Conservation (phyloP, 805 yeast genomes). For the Kazachstania psychrophila region DNA sequence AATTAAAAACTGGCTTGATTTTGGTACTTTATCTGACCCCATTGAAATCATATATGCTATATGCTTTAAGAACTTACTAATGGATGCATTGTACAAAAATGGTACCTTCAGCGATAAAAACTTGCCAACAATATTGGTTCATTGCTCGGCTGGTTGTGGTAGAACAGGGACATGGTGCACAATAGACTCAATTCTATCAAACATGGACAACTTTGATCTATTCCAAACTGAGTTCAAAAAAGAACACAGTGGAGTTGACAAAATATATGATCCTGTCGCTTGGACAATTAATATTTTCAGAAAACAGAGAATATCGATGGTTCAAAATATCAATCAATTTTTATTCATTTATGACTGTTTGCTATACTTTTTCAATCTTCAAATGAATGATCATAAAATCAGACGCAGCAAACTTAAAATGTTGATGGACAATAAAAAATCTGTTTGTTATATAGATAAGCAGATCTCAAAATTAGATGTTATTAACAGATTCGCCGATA, state of each 20-base stretch:
- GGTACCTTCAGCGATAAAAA: conserved; percentile 16
- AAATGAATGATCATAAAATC: conserved; percentile 10
- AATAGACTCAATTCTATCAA: conserved; percentile 49
- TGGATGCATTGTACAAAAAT: conserved; percentile 18
- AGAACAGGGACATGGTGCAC: conserved; percentile 86
- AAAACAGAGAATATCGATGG: conserved; percentile 74
- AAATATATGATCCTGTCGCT: conserved; percentile 44
- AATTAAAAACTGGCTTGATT: conserved; percentile 75
- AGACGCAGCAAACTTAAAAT: conserved; percentile 6
- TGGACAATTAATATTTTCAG: conserved; percentile 58
- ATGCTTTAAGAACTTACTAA: conserved; percentile 37
- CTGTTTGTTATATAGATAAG: not conserved
- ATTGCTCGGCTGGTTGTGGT: conserved; percentile 97
- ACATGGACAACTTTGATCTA: conserved; percentile 16
- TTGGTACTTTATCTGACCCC: conserved; percentile 51
- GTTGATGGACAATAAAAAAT: not conserved
- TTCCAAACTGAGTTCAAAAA: conserved; percentile 13
- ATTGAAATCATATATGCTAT: conserved; percentile 49
- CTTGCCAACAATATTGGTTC: conserved; percentile 57
- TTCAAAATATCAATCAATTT: conserved; percentile 69
- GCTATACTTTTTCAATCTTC: conserved; percentile 23
- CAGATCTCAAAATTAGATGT: conserved; percentile 3
- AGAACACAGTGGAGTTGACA: conserved; percentile 3
- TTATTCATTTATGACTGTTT: conserved; percentile 61
- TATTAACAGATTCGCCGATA: conserved; percentile 5